Conservation (phyloP, 345 rosid species). For the Salix viminalis region DNA sequence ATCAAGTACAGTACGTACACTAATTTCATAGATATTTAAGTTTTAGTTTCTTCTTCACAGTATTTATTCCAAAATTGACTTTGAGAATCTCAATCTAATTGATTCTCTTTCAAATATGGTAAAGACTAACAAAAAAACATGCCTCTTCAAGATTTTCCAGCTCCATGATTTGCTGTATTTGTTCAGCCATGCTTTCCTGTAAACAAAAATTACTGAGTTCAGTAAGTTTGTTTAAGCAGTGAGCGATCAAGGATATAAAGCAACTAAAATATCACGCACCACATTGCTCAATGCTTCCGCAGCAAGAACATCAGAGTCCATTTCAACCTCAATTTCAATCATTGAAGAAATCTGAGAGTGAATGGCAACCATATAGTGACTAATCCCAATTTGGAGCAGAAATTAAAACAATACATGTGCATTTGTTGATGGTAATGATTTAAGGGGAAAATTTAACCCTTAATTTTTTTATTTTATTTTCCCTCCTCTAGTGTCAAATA, state of each 20-base stretch:
- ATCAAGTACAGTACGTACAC: neutral
- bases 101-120: neutral
- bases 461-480: too few species aligned
- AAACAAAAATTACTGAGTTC: conserved; percentile 16
- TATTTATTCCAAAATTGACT: neutral
- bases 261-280: conserved; percentile 38
- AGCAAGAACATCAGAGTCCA: conserved; percentile 93
- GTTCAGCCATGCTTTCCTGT: conserved; percentile 77
- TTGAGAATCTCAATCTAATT: neutral
- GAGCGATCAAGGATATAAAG: neutral
- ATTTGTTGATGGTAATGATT: neutral
- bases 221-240: neutral
- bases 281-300: conserved; percentile 78
- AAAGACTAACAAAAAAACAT: conserved; percentile 5
- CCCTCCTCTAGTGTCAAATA: conserved; percentile 5
- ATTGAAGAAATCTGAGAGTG: conserved; percentile 77
- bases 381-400: neutral
- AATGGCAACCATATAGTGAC: neutral
- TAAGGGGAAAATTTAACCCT: neutral
- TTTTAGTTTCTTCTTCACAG: neutral
- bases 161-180: conserved; percentile 88
- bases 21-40: neutral
- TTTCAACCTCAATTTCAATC: conserved; percentile 94
- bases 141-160: conserved; percentile 97
- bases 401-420: neutral